phyloP scores from a whole-genome alignment of 768 basidiomycete species.

The Phlebiopsis gigantea region DNA sequence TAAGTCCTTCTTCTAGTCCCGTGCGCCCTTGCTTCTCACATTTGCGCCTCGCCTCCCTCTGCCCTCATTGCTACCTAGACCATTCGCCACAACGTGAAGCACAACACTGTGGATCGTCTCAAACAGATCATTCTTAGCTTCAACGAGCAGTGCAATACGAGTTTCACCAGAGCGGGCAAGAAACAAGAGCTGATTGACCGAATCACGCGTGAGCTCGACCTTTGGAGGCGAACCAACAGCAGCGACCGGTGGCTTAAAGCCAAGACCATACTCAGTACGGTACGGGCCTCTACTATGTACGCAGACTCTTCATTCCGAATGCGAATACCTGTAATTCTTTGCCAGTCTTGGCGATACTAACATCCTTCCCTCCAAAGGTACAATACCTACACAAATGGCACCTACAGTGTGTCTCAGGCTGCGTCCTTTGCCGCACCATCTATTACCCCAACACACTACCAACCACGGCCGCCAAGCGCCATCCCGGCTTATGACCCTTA shows the following conservation, averaged over 20 bases:
- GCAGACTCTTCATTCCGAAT: background rate
- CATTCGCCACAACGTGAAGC: conserved; percentile 63
- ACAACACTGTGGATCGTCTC: conserved; percentile 80
- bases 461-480: conserved; percentile 1
- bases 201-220: conserved; percentile 52
- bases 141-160: conserved; percentile 71
- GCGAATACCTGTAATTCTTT: no score
- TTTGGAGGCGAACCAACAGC: conserved; percentile 51
- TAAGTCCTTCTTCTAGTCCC: conserved; percentile 28
- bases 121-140: conserved; percentile 76
- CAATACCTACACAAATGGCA: background rate
- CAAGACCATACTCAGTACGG: conserved; percentile 60
- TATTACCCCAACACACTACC: background rate
- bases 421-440: background rate
- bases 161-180: conserved; percentile 72
- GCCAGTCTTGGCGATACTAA: background rate
- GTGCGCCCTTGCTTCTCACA: conserved; percentile 9
- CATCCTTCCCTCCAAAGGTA: background rate
- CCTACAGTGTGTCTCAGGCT: background rate
- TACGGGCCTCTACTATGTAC: conserved; percentile 38
- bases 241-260: conserved; percentile 68
- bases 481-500: conserved; percentile 40
- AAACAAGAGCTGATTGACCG: conserved; percentile 86
- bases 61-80: conserved; percentile 35
- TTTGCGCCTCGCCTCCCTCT: background rate